These are phyloP conservation scores for Raphanus raphanistrum DNA, from an alignment of 345 rosid genomes.

Conservation along the genomic window DNA sequence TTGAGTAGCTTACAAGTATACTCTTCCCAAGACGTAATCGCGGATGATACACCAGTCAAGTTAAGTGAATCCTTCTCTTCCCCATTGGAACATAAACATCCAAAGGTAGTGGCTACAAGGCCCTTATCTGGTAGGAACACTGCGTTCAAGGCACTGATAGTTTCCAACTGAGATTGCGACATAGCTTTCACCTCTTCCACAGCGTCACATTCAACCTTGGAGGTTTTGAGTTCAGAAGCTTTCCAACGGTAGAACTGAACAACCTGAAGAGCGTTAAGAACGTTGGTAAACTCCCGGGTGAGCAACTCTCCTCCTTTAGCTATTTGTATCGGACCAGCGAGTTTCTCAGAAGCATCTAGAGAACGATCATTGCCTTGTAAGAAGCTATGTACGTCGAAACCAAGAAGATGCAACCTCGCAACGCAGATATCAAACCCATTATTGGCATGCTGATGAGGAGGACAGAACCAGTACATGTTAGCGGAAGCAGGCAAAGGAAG, in stretches of 20 bases:
- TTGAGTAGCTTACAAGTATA: conserved; percentile 46
- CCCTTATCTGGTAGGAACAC: conserved; percentile 42
- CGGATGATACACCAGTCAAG: conserved; percentile 47
- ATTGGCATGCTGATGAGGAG: conserved; percentile 42
- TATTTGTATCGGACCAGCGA: conserved; percentile 54
- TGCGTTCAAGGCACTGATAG: conserved; percentile 40
- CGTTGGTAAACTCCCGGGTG: conserved; percentile 48
- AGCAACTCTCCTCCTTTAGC: conserved; percentile 56
- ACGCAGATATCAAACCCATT: conserved; percentile 67
- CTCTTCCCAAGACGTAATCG: conserved; percentile 50
- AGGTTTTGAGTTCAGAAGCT: conserved; percentile 37
- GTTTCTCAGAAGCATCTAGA: conserved; percentile 46
- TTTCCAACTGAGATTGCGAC: conserved; percentile 48
- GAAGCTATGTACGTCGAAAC: conserved; percentile 52
- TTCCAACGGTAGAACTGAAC: conserved; percentile 69
- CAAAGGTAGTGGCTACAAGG: conserved; percentile 42
- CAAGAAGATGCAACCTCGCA: conserved; percentile 66
- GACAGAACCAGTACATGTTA: conserved; percentile 77
- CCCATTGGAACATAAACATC: background rate
- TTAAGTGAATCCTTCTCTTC: conserved; percentile 29
- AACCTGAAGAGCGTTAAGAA: conserved; percentile 83
- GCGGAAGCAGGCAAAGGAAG: conserved; percentile 67
- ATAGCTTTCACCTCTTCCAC: conserved; percentile 34
- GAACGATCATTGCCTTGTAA: conserved; percentile 33
- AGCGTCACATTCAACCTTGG: conserved; percentile 2